Evolutionary conservation across 257 asterid genomes (phyloP), one percentile per base, ranked within the genome.

Genomic region (Avicennia marina): DNA sequence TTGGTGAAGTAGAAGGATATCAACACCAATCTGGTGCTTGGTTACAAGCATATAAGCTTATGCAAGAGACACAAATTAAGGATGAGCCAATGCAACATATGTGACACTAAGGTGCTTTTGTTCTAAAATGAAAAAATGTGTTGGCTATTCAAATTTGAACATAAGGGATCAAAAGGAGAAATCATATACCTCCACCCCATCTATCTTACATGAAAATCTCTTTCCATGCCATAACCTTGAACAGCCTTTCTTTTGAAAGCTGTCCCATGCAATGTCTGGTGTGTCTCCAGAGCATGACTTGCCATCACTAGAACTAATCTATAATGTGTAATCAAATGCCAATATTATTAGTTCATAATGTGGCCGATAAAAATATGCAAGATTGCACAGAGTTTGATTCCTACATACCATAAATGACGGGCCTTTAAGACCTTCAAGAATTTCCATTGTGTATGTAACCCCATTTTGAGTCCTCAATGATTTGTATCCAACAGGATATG

Each of bases 401-500:
- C 47, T 50, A 81, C 88, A 60, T 66, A 88, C 98, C 75, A 26
- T 67, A 71, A 91, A 88, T 20, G 76, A 81, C 21, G 98, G 98
- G 52, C 98, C 95, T 63, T 88, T 88, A 50, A 69, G 78, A 62
- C 98, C 98, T 79, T 91, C 90, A 24, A 62, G 78, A 74, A 91
- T 80, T 69, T 85, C 97, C 97, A 85, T 81, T 15, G 70, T 82
- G 71, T 78, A 85, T 39, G 85, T 73, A 60, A 80, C 65, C 54
- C 79, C 93, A 81, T 85, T 80, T 62, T 80, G 97, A 63, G 74
- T 75, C 58, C 95, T 79, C 47, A 80, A 53, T 43, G 90, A 90
- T 62, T 68, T 89, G 74, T 83, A 91, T 60, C 95, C 98, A 72
- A 85, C 68, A 25, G 97, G 98, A 75, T 85, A 91, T 45, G 98